These are phyloP conservation scores for Lipomyces chichibuensis DNA, from an alignment of 805 yeast genomes.

Conservation along the genomic window DNA sequence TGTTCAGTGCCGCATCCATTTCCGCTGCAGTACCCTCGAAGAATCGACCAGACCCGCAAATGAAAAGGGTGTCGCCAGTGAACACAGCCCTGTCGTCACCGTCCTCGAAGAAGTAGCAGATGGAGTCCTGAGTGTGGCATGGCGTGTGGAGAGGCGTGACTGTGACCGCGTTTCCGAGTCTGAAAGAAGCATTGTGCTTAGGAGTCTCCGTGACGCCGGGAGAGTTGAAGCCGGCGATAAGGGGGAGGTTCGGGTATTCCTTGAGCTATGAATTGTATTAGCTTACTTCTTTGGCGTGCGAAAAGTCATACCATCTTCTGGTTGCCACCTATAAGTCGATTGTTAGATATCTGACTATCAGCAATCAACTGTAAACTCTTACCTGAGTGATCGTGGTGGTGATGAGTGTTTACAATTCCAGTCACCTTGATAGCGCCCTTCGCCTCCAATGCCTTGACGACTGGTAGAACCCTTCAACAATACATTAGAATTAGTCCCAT, in stretches of 20 bases:
- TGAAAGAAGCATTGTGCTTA: conserved; percentile 59
- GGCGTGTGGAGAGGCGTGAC: conserved; percentile 91
- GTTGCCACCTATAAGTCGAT: conserved; percentile 29
- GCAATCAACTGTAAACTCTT: conserved; percentile 60
- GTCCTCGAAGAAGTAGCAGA: conserved; percentile 81
- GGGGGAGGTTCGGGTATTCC: conserved; percentile 55
- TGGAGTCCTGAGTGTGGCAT: conserved; percentile 96
- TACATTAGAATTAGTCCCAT: neutral
- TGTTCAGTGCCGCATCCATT: conserved; percentile 73
- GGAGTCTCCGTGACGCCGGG: conserved; percentile 76
- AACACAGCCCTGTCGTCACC: conserved; percentile 75
- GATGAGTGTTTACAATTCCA: conserved; percentile 93
- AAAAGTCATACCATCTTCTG: conserved; percentile 24
- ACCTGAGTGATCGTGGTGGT: conserved; percentile 92
- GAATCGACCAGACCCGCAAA: conserved; percentile 94
- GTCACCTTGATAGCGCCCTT: conserved; percentile 53
- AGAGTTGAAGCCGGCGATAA: conserved; percentile 84
- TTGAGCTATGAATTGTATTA: conserved; percentile 16
- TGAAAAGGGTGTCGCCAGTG: conserved; percentile 94
- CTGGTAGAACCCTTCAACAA: conserved; percentile 49
- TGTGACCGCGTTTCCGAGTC: conserved; percentile 64
- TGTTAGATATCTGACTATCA: conserved; percentile 41
- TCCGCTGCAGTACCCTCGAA: conserved; percentile 86
- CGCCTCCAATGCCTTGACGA: conserved; percentile 46
- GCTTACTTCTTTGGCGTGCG: neutral